These are phyloP conservation scores for Corinectria fuckeliana DNA, from an alignment of 2,329 filamentous ascomycete genomes.

Conservation along the genomic window DNA sequence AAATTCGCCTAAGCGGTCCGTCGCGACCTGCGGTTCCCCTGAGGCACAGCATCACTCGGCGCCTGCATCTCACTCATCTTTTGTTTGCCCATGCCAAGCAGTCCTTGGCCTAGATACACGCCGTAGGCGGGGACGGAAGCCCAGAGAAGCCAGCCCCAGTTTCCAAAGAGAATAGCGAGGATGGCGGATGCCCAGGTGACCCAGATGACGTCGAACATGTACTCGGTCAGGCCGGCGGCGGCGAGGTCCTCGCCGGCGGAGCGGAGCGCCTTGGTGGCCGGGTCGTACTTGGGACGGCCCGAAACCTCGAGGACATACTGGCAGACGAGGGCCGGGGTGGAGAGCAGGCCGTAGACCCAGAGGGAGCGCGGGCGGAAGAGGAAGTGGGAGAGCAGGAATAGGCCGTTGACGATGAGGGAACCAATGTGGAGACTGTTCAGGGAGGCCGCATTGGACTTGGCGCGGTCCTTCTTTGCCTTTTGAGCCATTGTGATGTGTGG, in stretches of 20 bases:
- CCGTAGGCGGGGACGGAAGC: constrained; percentile 62
- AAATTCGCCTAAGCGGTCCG: constrained; percentile 53
- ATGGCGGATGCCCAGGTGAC: constrained; percentile 84
- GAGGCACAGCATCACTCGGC: constrained; percentile 42
- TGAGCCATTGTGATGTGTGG: constrained; percentile 57
- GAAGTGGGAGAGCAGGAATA: constrained; percentile 78
- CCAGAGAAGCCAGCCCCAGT: constrained; percentile 72
- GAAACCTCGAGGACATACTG: constrained; percentile 86
- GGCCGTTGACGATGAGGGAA: constrained; percentile 71
- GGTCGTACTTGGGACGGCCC: constrained; percentile 77
- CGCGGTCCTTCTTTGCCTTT: constrained; percentile 69
- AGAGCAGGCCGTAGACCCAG: constrained; percentile 74
- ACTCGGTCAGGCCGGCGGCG: constrained; percentile 89
- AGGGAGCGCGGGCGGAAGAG: constrained; percentile 70
- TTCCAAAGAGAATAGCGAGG: constrained; percentile 78
- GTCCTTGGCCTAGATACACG: constrained; percentile 58
- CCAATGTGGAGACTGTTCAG: constrained; percentile 85
- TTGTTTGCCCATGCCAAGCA: constrained; percentile 61
- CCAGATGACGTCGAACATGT: constrained; percentile 97
- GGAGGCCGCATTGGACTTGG: constrained; percentile 77
- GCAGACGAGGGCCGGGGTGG: constrained; percentile 76
- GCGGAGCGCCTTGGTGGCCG: constrained; percentile 70
- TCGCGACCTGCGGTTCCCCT: constrained; percentile 61
- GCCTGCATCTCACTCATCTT: constrained; percentile 54
- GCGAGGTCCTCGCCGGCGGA: constrained; percentile 86